A percentile compares a stretch with the other conserved stretches of the same genome.
These are phyloP conservation scores for Secale cereale DNA, from an alignment of 176 grass and related monocot genomes.

Conservation along the genomic window DNA sequence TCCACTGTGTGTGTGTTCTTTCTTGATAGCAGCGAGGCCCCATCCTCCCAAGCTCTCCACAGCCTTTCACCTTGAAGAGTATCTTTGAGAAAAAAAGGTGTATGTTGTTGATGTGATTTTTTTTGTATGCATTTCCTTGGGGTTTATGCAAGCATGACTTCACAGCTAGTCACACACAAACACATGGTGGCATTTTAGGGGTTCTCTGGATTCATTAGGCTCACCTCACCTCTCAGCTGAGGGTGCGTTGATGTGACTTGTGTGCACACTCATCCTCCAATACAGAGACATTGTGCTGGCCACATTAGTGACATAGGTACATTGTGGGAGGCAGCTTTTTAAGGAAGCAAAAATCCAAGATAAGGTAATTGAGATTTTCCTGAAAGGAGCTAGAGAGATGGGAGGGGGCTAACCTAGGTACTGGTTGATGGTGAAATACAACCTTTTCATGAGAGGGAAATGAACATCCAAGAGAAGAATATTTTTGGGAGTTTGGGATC, in stretches of 20 bases:
- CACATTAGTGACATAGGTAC: conserved; percentile 52
- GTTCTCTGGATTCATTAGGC: conserved; percentile 34
- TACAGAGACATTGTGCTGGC: conserved; percentile 47
- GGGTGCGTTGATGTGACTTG: conserved; percentile 43
- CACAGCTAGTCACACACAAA: neutral
- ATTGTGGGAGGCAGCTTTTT: conserved; percentile 29
- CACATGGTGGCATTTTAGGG: conserved; percentile 3
- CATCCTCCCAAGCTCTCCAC: conserved; percentile 4
- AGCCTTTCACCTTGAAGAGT: conserved; percentile 19
- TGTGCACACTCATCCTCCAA: conserved; percentile 42
- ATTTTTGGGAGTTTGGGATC: conserved; percentile 15
- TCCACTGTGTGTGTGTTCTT: conserved; percentile 6
- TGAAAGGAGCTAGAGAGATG: neutral
- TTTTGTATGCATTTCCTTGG: conserved; percentile 18
- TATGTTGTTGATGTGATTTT: conserved; percentile 20
- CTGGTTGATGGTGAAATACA: conserved; percentile 1
- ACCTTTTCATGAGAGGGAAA: neutral
- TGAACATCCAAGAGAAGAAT: neutral
- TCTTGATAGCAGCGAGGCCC: neutral
- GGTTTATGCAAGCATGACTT: conserved; percentile 45
- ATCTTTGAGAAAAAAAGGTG: conserved; percentile 13
- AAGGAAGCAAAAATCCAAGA: conserved; percentile 50
- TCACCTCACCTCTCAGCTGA: conserved; percentile 27
- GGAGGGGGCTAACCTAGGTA: neutral
- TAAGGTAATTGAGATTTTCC: conserved; percentile 31